These are phyloP conservation scores for Cucumis melo DNA, from an alignment of 306 rosid species.

Conservation along the genomic window DNA sequence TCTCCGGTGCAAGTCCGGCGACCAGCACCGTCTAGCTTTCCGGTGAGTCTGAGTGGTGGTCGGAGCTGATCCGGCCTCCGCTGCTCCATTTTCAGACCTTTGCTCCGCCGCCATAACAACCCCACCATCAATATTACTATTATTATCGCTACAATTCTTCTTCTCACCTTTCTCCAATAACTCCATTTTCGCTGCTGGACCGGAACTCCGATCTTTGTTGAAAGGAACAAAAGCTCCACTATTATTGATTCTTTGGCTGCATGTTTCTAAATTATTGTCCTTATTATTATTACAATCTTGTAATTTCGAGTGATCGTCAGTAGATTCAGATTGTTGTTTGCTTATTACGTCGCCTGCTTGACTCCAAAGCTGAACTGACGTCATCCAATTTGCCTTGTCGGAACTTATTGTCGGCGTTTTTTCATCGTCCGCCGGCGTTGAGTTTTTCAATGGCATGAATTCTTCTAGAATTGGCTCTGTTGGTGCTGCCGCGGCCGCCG, in stretches of 20 bases:
- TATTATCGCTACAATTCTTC: background rate
- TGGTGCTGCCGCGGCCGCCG: slow-evolving; percentile 1
- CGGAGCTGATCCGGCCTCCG: background rate
- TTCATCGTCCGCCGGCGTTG: slow-evolving; percentile 37
- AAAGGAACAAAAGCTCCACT: slow-evolving; percentile 90
- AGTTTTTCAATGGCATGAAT: slow-evolving; percentile 71
- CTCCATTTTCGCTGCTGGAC: background rate
- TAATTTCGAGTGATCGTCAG: background rate
- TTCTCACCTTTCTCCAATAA: background rate
- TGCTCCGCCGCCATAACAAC: background rate
- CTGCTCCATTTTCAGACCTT: background rate
- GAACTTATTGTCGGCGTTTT: slow-evolving; percentile 29
- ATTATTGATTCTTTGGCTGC: background rate
- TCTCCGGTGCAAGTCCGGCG: slow-evolving; percentile 60
- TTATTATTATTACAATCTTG: slow-evolving; percentile 31
- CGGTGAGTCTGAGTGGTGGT: slow-evolving; percentile 28
- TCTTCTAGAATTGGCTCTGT: slow-evolving; percentile 64
- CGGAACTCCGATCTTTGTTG: slow-evolving; percentile 46
- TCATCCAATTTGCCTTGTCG: slow-evolving; percentile 98
- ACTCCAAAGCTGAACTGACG: slow-evolving; percentile 92
- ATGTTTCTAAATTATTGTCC: background rate
- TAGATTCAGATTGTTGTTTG: slow-evolving; percentile 10
- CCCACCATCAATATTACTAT: background rate
- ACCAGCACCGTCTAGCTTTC: slow-evolving; percentile 69
- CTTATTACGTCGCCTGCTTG: slow-evolving; percentile 42